phyloP scores from a whole-genome alignment of 495 filamentous ascomycete species.

The Penicillium argentinense region DNA sequence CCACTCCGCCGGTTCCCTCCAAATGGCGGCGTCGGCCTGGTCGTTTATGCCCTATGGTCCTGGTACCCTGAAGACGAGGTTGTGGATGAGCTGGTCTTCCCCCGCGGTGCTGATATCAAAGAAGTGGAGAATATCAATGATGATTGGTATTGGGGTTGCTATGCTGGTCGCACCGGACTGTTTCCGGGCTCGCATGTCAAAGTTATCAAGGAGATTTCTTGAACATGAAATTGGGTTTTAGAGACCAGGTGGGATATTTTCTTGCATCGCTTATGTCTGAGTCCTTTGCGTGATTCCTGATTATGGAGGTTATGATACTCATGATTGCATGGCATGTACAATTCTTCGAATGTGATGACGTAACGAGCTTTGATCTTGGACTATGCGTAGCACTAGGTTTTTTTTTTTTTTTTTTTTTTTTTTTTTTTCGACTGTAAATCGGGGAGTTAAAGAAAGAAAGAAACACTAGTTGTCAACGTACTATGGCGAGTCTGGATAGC shows the following conservation, averaged over 20 bases:
- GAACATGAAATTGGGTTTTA: neutral
- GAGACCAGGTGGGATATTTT: neutral
- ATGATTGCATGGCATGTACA: slow-evolving; percentile 11
- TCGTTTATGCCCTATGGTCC: slow-evolving; percentile 64
- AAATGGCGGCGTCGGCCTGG: slow-evolving; percentile 64
- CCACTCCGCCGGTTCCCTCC: slow-evolving; percentile 58
- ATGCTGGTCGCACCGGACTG: slow-evolving; percentile 70
- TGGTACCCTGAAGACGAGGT: slow-evolving; percentile 66
- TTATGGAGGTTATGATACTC: slow-evolving; percentile 2
- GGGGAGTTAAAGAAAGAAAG: no score
- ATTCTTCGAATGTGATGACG: neutral
- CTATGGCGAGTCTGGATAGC: no score
- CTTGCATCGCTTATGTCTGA: slow-evolving; percentile 8
- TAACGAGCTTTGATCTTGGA: no score
- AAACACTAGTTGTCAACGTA: no score
- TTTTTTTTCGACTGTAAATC: no score
- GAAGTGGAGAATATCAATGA: slow-evolving; percentile 83
- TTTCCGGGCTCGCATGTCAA: slow-evolving; percentile 74
- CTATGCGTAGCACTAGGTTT: no score
- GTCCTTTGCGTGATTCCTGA: slow-evolving; percentile 11
- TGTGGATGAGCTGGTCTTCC: slow-evolving; percentile 77
- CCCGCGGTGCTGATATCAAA: slow-evolving; percentile 73
- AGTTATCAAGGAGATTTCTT: slow-evolving; percentile 40
- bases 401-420: neutral
- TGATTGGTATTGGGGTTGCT: slow-evolving; percentile 82